phyloP scores from a whole-genome alignment of 1,139 yeast genomes.

The Diutina ranongensis region DNA sequence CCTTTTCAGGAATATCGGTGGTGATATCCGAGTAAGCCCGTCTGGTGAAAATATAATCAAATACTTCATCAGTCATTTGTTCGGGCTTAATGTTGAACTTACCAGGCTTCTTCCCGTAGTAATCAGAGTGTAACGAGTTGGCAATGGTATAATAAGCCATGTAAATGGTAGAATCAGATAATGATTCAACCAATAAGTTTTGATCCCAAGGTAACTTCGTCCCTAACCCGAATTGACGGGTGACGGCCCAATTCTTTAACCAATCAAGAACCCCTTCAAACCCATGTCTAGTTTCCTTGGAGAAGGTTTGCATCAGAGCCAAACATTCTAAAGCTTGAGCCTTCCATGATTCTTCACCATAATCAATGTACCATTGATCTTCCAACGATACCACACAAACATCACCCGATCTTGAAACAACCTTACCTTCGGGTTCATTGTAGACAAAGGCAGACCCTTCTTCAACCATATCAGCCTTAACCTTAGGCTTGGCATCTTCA shows the following conservation, averaged over 20 bases:
- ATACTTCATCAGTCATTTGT: slow-evolving; percentile 86
- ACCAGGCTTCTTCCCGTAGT: slow-evolving; percentile 70
- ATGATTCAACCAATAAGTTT: slow-evolving; percentile 83
- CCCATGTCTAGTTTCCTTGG: slow-evolving; percentile 80
- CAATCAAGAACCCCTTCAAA: slow-evolving; percentile 92
- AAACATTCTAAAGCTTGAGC: slow-evolving; percentile 76
- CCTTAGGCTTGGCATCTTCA: slow-evolving; percentile 82
- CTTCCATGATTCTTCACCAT: slow-evolving; percentile 94
- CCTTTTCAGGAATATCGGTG: slow-evolving; percentile 53
- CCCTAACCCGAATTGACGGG: slow-evolving; percentile 95
- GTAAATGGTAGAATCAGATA: slow-evolving; percentile 92
- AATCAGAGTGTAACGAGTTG: slow-evolving; percentile 78
- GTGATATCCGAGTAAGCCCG: slow-evolving; percentile 36
- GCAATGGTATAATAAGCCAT: slow-evolving; percentile 92
- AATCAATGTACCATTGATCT: slow-evolving; percentile 98
- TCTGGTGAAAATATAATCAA: slow-evolving; percentile 80
- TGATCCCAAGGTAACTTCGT: slow-evolving; percentile 97
- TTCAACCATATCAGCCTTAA: slow-evolving; percentile 69
- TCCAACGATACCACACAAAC: slow-evolving; percentile 93
- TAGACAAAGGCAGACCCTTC: slow-evolving; percentile 77
- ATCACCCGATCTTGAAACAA: slow-evolving; percentile 92
- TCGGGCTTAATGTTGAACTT: slow-evolving; percentile 65
- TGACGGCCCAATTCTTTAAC: slow-evolving; percentile 98
- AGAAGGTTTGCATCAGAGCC: slow-evolving; percentile 63
- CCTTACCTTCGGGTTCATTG: slow-evolving; percentile 87